Base-by-base conservation (phyloP, 805 yeast genomes). In the Jamesozyma jinghongensis region DNA sequence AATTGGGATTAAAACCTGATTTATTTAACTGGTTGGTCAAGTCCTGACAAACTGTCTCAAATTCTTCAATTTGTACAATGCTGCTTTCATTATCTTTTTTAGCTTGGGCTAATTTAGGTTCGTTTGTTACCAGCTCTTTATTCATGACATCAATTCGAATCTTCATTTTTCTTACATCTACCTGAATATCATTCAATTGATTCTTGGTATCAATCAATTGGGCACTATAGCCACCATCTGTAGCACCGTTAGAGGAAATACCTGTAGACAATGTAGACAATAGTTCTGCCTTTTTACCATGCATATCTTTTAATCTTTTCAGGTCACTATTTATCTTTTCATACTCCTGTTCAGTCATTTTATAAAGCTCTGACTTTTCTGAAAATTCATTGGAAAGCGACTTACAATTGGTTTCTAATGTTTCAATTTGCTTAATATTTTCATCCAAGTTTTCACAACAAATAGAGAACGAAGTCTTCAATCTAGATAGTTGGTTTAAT, bases 181-280 rank as follows among this genome's bases (percentile, higher is more conserved):
- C 77, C 27, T 70, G 69, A 1, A 76, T 63, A 17, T 73, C 71
- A 35, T 78, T 72, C 5, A 79, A 57, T 31, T 66, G 69, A 19
- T 71, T 71, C 49, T 80, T 81, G 7, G 76, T 77, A 36, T 75
- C 77, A 42, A 75, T 74, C 32, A 87, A 62, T 51, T 86, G 95
- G 2, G 79, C 71, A 46, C 71, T 65, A 59, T 85, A 88, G 7
- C 96, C 96, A 27, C 83, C 79, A 51, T 79, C 81, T 0, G 79
- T 66, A 28, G 67, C 70, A 40, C 94, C 95, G 44, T 75, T 79
- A 0, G 94, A 75, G 0, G 95, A 83, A n/a, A 88, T 79, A 52
- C 97, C 96, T 0, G 95, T 85, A 0, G 87, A 78, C 32, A 88
- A 67, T 0, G 94, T 80, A 0, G 92, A 82, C 8, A 85, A 63